Evolutionary conservation across 2,329 filamentous ascomycete species (phyloP).

Genomic region (Ceratocystis harringtonii): DNA sequence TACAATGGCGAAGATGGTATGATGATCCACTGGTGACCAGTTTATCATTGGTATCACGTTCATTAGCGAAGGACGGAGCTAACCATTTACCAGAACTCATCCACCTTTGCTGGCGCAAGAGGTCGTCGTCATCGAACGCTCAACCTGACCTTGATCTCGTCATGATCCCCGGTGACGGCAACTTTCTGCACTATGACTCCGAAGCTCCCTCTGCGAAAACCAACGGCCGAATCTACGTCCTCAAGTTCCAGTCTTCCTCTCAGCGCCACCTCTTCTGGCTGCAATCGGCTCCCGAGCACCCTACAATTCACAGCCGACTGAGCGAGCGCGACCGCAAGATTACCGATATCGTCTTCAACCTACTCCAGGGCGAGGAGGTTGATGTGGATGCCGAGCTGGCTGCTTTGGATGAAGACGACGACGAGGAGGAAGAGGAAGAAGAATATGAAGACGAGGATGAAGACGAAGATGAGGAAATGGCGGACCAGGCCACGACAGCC

Average conservation of each 20-base stretch:
- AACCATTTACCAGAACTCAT: slow-evolving; percentile 49
- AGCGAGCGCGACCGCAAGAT: slow-evolving; percentile 76
- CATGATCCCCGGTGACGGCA: slow-evolving; percentile 82
- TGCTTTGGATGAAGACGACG: slow-evolving; percentile 33
- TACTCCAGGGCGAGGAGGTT: slow-evolving; percentile 81
- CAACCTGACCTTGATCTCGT: slow-evolving; percentile 69
- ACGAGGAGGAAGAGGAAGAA: slow-evolving; percentile 56
- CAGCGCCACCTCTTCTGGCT: slow-evolving; percentile 92
- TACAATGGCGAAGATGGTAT: slow-evolving; percentile 70
- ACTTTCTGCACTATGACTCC: slow-evolving; percentile 63
- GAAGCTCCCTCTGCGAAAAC: slow-evolving; percentile 47
- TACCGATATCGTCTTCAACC: slow-evolving; percentile 67
- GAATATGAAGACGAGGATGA: slow-evolving; percentile 39
- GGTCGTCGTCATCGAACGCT: slow-evolving; percentile 48
- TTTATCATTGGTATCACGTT: neutral
- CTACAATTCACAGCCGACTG: slow-evolving; percentile 59
- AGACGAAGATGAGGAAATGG: slow-evolving; percentile 20
- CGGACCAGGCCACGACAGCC: slow-evolving; percentile 45
- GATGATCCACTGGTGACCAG: slow-evolving; percentile 10
- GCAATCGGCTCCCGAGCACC: slow-evolving; percentile 64
- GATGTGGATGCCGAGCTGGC: slow-evolving; percentile 61
- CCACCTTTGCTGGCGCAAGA: slow-evolving; percentile 93
- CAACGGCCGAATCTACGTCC: slow-evolving; percentile 79
- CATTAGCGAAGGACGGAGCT: neutral
- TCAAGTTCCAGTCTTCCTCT: slow-evolving; percentile 88